A percentile compares a stretch with the other conserved stretches of the same genome.
Evolutionary conservation across 805 yeast species (phyloP).

Genomic region (Wickerhamiella bombiphila): DNA sequence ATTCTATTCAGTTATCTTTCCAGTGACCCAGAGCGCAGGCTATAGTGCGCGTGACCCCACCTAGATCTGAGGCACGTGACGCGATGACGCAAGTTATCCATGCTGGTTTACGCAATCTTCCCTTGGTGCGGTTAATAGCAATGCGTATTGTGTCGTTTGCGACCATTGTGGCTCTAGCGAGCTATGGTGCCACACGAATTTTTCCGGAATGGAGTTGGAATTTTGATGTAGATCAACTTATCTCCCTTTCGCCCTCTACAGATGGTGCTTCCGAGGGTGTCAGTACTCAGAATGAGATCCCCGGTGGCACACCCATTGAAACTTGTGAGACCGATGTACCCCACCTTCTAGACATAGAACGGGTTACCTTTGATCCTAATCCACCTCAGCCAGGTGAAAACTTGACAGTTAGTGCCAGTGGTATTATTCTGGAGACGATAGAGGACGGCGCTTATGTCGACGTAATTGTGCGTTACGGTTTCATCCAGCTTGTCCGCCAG

Average conservation of each 20-base stretch:
- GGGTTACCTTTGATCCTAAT: conserved; percentile 56
- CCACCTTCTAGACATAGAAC: conserved; percentile 50
- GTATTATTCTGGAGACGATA: conserved; percentile 39
- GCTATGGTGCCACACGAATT: background rate
- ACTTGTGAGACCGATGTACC: conserved; percentile 52
- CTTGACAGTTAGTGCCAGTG: conserved; percentile 65
- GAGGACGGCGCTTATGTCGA: conserved; percentile 88
- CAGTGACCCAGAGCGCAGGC: too few species aligned
- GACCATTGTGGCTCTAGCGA: background rate
- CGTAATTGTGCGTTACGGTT: conserved; percentile 85
- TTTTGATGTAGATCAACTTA: background rate
- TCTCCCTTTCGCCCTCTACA: background rate
- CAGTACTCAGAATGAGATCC: conserved; percentile 29
- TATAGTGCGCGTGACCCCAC: too few species aligned
- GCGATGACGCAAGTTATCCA: too few species aligned
- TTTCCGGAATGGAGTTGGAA: background rate
- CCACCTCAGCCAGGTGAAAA: conserved; percentile 83
- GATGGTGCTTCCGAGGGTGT: background rate
- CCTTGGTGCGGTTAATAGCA: too few species aligned
- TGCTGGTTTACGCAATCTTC: too few species aligned
- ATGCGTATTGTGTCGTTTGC: background rate
- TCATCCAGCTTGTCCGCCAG: conserved; percentile 72
- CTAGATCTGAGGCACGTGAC: too few species aligned
- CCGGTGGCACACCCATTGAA: conserved; percentile 78
- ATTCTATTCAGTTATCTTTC: too few species aligned